These are phyloP conservation scores for Xylariaceae sp. DNA, from an alignment of 2,329 filamentous ascomycete genomes.

Conservation along the genomic window DNA sequence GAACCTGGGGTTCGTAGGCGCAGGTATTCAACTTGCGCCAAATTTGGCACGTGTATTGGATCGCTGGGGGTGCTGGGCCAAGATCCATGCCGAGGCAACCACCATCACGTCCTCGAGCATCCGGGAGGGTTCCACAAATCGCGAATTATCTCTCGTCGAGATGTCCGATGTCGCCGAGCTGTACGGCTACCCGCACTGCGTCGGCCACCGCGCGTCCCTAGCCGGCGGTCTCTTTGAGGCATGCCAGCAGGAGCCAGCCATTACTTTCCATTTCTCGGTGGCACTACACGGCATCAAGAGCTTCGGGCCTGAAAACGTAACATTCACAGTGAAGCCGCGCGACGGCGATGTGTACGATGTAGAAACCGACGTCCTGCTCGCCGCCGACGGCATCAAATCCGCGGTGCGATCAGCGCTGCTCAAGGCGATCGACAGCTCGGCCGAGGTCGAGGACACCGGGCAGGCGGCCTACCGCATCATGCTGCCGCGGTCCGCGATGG, in stretches of 20 bases:
- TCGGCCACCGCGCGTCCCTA: conserved; percentile 76
- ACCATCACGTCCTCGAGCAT: conserved; percentile 75
- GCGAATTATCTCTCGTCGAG: conserved; percentile 73
- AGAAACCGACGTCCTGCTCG: conserved; percentile 59
- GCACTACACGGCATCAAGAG: conserved; percentile 61
- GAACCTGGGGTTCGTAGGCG: conserved; percentile 79
- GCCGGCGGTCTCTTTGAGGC: conserved; percentile 72
- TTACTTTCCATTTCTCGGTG: conserved; percentile 72
- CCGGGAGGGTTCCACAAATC: conserved; percentile 71
- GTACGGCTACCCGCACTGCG: conserved; percentile 80
- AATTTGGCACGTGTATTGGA: conserved; percentile 82
- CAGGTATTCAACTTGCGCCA: conserved; percentile 82
- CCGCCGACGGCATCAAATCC: conserved; percentile 63
- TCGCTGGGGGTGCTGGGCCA: conserved; percentile 71
- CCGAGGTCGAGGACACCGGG: conserved; percentile 69
- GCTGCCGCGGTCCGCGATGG: conserved; percentile 71
- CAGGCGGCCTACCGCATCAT: conserved; percentile 83
- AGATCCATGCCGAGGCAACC: conserved; percentile 70
- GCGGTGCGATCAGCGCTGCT: conserved; percentile 59
- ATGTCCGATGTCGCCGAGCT: conserved; percentile 69
- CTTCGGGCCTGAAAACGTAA: conserved; percentile 58
- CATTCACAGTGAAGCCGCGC: conserved; percentile 66
- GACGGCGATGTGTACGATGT: conserved; percentile 60
- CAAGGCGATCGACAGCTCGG: conserved; percentile 53
- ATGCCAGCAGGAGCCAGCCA: conserved; percentile 66